phyloP scores from a whole-genome alignment of 164 flowering plant genomes.

The Litsea cubeba region DNA sequence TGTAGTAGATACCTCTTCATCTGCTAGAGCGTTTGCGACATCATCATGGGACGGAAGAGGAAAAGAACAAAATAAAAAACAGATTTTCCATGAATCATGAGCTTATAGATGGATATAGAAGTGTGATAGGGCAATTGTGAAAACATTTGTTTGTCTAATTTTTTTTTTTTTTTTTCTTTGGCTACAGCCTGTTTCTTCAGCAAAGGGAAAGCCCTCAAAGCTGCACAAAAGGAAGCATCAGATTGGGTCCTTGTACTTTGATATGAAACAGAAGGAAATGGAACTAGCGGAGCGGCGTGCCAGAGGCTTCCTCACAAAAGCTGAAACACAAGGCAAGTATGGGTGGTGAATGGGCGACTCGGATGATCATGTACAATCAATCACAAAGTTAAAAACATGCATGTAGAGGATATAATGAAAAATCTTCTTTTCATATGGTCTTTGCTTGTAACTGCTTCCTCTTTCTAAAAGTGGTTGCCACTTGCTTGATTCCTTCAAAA shows the following conservation, averaged over 20 bases:
- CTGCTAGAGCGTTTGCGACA: too few relatives aligned
- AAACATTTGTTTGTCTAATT: background rate
- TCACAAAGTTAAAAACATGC: background rate
- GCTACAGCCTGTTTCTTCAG: slow-evolving; percentile 58
- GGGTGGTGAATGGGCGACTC: slow-evolving; percentile 67
- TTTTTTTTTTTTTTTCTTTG: background rate
- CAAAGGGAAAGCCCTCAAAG: slow-evolving; percentile 83
- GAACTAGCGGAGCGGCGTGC: slow-evolving; percentile 84
- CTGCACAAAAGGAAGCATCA: slow-evolving; percentile 98
- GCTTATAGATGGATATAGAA: background rate
- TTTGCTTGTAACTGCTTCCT: background rate
- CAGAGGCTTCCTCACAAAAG: slow-evolving; percentile 76
- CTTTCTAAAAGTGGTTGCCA: background rate
- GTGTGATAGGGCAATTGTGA: background rate
- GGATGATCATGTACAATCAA: background rate
- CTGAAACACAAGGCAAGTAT: slow-evolving; percentile 95
- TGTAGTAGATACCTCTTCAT: too few relatives aligned
- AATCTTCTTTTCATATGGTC: background rate
- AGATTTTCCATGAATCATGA: too few relatives aligned
- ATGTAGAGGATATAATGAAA: background rate
- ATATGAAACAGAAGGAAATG: slow-evolving; percentile 89
- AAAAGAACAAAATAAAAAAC: too few relatives aligned
- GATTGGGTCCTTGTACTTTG: slow-evolving; percentile 68
- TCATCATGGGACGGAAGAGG: too few relatives aligned
- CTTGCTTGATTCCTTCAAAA: too few relatives aligned